Evolutionary conservation across 2,329 filamentous ascomycete genomes (phyloP).

Genomic region (Parastagonospora nodorum): DNA sequence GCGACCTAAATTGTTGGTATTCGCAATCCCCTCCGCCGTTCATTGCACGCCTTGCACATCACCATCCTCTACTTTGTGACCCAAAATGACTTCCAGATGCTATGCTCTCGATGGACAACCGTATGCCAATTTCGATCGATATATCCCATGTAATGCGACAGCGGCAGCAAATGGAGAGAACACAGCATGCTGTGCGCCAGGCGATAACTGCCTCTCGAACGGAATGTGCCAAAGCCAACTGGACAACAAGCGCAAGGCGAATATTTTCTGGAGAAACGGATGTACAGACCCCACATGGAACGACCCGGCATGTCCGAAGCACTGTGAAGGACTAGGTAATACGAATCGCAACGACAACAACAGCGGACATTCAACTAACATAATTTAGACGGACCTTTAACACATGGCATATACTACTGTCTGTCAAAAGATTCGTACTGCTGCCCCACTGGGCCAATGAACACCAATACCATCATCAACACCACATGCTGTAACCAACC

Average conservation of each 20-base stretch:
- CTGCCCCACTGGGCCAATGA: not conserved
- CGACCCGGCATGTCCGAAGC: constrained; percentile 11
- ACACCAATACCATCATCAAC: not conserved
- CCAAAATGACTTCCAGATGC: not conserved
- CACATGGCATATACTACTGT: constrained; percentile 3
- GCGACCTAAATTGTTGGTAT: too few species aligned
- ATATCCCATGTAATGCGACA: constrained; percentile 18
- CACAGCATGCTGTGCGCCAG: constrained; percentile 11
- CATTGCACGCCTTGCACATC: too few species aligned
- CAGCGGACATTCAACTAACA: not conserved
- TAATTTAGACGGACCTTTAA: not conserved
- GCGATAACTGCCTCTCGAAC: constrained; percentile 17
- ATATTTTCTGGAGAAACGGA: constrained; percentile 16
- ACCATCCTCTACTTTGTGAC: not conserved
- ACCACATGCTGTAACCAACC: not conserved
- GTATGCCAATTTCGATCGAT: constrained; percentile 2
- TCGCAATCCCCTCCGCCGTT: too few species aligned
- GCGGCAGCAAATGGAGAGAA: constrained; percentile 11
- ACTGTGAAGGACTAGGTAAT: constrained; percentile 11
- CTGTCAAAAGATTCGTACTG: not conserved
- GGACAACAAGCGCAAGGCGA: constrained; percentile 7
- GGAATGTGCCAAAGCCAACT: constrained; percentile 10
- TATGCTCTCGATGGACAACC: constrained; percentile 1
- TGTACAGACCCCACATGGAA: constrained; percentile 17
- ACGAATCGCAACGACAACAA: not conserved